A percentile compares a stretch with the other conserved stretches of the same genome.
These are phyloP conservation scores for Bisporella sp. DNA, from an alignment of 2,329 filamentous ascomycete genomes.

Conservation along the genomic window DNA sequence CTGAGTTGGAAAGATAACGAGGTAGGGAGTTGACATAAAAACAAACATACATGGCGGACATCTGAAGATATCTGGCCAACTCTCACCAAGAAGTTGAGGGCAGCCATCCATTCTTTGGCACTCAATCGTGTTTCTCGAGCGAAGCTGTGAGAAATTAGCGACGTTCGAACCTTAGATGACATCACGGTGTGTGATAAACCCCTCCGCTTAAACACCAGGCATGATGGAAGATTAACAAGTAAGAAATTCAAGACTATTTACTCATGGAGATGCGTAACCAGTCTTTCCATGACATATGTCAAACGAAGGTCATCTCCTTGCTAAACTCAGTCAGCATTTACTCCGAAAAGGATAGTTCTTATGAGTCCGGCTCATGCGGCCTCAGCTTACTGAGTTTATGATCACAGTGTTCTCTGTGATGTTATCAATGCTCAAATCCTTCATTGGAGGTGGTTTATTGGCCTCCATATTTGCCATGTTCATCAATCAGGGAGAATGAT, in stretches of 20 bases:
- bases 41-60: conserved; percentile 56
- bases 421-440: conserved; percentile 71
- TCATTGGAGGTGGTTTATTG: conserved; percentile 39
- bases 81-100: conserved; percentile 62
- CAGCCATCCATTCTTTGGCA: conserved; percentile 72
- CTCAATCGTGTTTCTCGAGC: conserved; percentile 71
- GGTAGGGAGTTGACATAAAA: background rate
- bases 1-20: background rate
- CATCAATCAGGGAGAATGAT: conserved; percentile 7
- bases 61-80: conserved; percentile 69
- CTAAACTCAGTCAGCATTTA: no score
- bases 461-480: conserved; percentile 10
- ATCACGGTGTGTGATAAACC: no score
- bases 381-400: conserved; percentile 52
- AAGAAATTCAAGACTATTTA: no score
- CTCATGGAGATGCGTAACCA: conserved; percentile 66
- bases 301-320: conserved; percentile 57
- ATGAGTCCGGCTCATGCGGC: no score
- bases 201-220: no score
- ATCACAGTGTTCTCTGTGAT: conserved; percentile 70
- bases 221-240: no score
- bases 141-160: conserved; percentile 45
- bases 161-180: no score
- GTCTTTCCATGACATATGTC: conserved; percentile 64
- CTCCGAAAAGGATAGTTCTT: no score